Conservation (phyloP, 306 rosid species). For the Prunus campanulata region DNA sequence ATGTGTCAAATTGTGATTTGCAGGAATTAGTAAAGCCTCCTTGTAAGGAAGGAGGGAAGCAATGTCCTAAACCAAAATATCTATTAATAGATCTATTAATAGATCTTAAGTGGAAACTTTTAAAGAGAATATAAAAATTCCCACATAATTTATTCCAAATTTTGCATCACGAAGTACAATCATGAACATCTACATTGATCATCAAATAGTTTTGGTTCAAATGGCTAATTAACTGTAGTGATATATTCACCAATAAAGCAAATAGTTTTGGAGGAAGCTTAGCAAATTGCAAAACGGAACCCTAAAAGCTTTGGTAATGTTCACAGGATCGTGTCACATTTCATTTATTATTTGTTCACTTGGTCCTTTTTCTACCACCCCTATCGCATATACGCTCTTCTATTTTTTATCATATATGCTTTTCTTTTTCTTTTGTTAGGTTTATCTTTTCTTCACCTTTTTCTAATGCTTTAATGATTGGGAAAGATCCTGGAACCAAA, state of each 20-base stretch:
- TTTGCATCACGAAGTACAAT: neutral
- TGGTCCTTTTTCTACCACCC: slow-evolving; percentile 6
- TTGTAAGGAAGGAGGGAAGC: no score
- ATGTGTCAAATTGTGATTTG: no score
- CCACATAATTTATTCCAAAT: neutral
- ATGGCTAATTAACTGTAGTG: neutral
- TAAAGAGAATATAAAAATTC: neutral
- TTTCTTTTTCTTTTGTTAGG: neutral
- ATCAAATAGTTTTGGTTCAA: neutral
- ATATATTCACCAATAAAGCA: neutral
- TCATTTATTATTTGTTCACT: neutral
- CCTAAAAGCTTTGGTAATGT: neutral
- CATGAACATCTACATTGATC: neutral
- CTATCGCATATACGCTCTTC: neutral
- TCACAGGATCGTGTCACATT: slow-evolving; percentile 4
- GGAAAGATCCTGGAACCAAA: slow-evolving; percentile 23
- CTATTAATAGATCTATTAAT: no score
- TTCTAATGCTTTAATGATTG: slow-evolving; percentile 32
- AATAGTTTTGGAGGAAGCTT: neutral
- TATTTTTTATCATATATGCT: slow-evolving; percentile 3
- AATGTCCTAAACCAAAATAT: no score
- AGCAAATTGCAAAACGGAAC: slow-evolving; percentile 21
- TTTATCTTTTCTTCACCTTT: slow-evolving; percentile 12
- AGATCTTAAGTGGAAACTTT: neutral
- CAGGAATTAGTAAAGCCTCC: no score